Base-by-base conservation (phyloP, 2,329 filamentous ascomycete species). In the Aspergillus terreus region DNA sequence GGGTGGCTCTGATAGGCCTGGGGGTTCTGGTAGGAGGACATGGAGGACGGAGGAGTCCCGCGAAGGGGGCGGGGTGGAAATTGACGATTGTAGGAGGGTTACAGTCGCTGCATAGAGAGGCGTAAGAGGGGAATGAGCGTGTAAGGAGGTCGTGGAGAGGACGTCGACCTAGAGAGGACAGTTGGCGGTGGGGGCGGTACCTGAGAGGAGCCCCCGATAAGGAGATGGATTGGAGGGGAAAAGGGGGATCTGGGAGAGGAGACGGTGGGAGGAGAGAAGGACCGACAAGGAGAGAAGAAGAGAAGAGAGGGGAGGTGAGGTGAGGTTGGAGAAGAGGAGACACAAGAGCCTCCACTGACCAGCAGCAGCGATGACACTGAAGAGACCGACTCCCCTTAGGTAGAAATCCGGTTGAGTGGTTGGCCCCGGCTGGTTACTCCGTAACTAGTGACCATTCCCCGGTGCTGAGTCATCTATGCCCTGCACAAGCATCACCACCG, bases 11-110 rank as follows among this genome's bases (percentile, higher is more conserved):
- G 64, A 51, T 63, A 54, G 55, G 64, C 45, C 41, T 66, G 67
- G 35, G 56, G 11, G 42, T 63, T 60, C 27, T 66, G 52, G 46
- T 65, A 58, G 41, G 62, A 62, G 53, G 68, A 66, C 69, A 71
- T 71, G 56, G 53, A 63, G 53, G 51, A 57, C 23, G 33, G n/a
- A 43, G 30, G 45, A 46, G 42, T 55, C 62, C 66, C 67, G 64
- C 56, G 55, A 55, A 55, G 56, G 61, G 62, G 65, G 57, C 47
- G 50, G 52, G 42, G 47, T 49, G 50, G 42, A 54, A 41, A 51
- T 41, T 50, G 52, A 51, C 53, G 47, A 35, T 45, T 44, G 48
- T 38, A 36, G 17, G 46, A 21, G 40, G n/a, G 49, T 56, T 62
- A 62, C 51, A 49, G 61, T 53, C 42, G 52, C 60, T 53, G 58